Evolutionary conservation across 192 early-diverging fungal species (phyloP).

Genomic region (Haplosporangium gracile): DNA sequence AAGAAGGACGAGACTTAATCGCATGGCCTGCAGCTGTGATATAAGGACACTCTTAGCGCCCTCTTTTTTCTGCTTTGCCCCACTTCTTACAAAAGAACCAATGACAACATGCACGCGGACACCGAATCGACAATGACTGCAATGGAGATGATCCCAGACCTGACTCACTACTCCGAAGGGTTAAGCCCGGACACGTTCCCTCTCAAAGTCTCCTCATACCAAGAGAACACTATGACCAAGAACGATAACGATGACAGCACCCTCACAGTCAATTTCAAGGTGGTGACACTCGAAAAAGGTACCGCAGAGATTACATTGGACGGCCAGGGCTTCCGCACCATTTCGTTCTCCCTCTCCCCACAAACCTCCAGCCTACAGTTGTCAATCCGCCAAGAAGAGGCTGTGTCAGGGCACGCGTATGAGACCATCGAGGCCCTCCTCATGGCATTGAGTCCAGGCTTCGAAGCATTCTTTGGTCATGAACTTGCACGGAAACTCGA

Average conservation of each 20-base stretch:
- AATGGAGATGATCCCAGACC: conserved; percentile 35
- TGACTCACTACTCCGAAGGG: conserved; percentile 37
- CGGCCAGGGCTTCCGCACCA: conserved; percentile 24
- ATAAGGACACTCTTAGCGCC: too few species aligned
- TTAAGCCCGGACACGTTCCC: conserved; percentile 36
- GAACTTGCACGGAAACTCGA: conserved; percentile 31
- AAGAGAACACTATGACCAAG: not conserved
- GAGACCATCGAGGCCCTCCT: conserved; percentile 48
- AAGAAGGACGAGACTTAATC: too few species aligned
- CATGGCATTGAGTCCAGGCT: conserved; percentile 49
- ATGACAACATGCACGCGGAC: not conserved
- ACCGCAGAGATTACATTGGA: conserved; percentile 6
- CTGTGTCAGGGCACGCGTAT: conserved; percentile 23
- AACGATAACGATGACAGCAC: not conserved
- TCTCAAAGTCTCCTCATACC: not conserved
- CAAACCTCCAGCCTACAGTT: not conserved
- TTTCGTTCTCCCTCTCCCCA: not conserved
- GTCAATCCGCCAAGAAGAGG: conserved; percentile 23
- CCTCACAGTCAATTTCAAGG: conserved; percentile 4
- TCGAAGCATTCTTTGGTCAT: conserved; percentile 46
- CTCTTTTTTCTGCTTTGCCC: not conserved
- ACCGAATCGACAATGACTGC: not conserved
- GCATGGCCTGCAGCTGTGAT: too few species aligned
- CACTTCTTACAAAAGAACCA: not conserved
- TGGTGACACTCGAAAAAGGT: conserved; percentile 24